These are phyloP conservation scores for Posidonia australis DNA, from an alignment of 106 monocot species.

Conservation along the genomic window DNA sequence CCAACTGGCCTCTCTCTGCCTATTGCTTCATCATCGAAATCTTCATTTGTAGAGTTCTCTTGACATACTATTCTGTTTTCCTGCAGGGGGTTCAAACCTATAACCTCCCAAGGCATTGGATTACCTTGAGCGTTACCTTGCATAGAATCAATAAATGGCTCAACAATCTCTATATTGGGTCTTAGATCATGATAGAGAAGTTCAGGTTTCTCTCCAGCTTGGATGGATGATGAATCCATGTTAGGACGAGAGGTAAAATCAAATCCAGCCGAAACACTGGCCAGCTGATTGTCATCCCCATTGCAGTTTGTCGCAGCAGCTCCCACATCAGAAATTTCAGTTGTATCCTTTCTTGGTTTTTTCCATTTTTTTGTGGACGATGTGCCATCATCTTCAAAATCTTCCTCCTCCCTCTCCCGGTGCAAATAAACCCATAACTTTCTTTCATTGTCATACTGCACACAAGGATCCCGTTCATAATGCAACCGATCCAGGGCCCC, in stretches of 20 bases:
- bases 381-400: conserved; percentile 99
- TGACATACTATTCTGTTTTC: conserved; percentile 52
- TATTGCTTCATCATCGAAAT: conserved; percentile 53
- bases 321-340: conserved; percentile 29
- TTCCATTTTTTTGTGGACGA: conserved; percentile 99
- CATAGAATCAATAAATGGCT: conserved; percentile 27
- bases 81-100: conserved; percentile 17
- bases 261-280: conserved; percentile 25
- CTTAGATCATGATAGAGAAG: conserved; percentile 39
- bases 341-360: conserved; percentile 66
- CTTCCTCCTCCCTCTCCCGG: conserved; percentile 87
- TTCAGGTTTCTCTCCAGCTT: conserved; percentile 20
- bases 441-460: conserved; percentile 72
- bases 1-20: conserved; percentile 29
- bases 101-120: conserved; percentile 32
- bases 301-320: conserved; percentile 25
- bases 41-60: conserved; percentile 54
- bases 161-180: conserved; percentile 27
- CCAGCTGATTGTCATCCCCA: conserved; percentile 20
- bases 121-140: conserved; percentile 15
- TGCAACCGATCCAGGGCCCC: conserved; percentile 95
- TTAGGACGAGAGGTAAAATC: conserved; percentile 39
- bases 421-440: conserved; percentile 97
- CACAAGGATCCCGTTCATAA: conserved; percentile 97
- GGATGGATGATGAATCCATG: conserved; percentile 19